These are phyloP conservation scores for Annona squamosa DNA, from an alignment of 164 flowering plant species.

Conservation along the genomic window DNA sequence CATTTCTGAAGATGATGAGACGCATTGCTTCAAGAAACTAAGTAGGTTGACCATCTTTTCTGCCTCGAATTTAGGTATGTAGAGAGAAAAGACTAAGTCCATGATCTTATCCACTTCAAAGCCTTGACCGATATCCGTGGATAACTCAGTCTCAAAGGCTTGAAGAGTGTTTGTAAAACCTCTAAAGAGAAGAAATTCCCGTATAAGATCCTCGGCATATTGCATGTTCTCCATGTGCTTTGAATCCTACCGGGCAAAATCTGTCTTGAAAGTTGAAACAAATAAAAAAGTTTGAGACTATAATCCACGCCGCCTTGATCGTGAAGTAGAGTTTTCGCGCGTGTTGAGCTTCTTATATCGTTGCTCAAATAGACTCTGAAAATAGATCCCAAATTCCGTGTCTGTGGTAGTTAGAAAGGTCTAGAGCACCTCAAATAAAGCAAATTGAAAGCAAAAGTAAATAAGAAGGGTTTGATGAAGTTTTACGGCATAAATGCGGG, in stretches of 20 bases:
- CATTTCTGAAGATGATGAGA: conserved; percentile 46
- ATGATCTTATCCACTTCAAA: conserved; percentile 80
- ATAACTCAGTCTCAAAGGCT: conserved; percentile 59
- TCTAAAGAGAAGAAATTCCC: conserved; percentile 83
- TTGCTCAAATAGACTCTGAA: background rate
- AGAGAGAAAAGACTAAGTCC: conserved; percentile 65
- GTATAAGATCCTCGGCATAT: conserved; percentile 83
- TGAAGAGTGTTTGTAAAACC: conserved; percentile 81
- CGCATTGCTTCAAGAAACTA: conserved; percentile 59
- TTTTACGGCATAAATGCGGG: too few relatives aligned
- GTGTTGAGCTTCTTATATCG: too few relatives aligned
- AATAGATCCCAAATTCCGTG: background rate
- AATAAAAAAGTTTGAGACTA: too few relatives aligned
- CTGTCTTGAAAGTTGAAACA: too few relatives aligned
- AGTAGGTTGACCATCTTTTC: conserved; percentile 59
- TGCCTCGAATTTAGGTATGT: conserved; percentile 62
- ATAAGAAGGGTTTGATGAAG: too few relatives aligned
- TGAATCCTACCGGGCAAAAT: background rate
- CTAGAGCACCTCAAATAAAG: background rate
- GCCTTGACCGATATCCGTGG: conserved; percentile 76
- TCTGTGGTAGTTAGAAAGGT: too few relatives aligned
- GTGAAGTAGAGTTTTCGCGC: too few relatives aligned
- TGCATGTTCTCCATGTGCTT: conserved; percentile 71
- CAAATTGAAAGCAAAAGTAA: too few relatives aligned
- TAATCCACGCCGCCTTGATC: too few relatives aligned